Base-by-base conservation (phyloP, 2,329 filamentous ascomycete genomes). In the Camillea tinctor region DNA sequence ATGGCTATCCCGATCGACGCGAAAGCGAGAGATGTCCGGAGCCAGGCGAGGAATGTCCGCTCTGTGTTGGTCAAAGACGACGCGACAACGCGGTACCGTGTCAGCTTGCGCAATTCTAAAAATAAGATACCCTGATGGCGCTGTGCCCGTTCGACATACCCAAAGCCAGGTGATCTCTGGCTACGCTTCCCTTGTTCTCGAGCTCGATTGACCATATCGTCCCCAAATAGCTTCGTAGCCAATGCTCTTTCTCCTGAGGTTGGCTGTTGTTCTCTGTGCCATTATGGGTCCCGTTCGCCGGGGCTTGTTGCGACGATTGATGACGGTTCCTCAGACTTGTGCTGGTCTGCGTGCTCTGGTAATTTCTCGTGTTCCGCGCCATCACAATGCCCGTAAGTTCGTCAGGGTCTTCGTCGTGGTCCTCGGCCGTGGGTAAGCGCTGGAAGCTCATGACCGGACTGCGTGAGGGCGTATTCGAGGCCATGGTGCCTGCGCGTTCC, bases 101-200 rank as follows among this genome's bases (percentile, higher is more conserved):
- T 70, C 51, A 71, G 64, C 36, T 49, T 50, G 54, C 7, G 52
- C n/a, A 24, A 19, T 50, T 23, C 9, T 21, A 24, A 30, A 54
- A 40, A 51, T 20, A 53, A 21, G 50, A 53, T n/a, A n/a, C n/a
- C n/a, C n/a, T n/a, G n/a, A n/a, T n/a, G n/a, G n/a, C n/a, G 21
- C 40, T 44, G 3, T n/a, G n/a, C 44, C 53, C 40, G 26, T 53
- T 20, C 40, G 40, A 62, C 77, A 55, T 76, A 93, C 90, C 90
- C 54, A 95, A 77, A 21, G 91, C 91, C 58, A 95, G 78, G 77
- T 95, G 91, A 74, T 95, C 91, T 69, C 91, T 81, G 11, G 91
- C 91, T 48, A 94, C 91, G 71, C 88, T 92, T 48, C 91, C 91
- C 75, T 92, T 94, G 71, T 95, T 95, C 74, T 95, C 91, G 61